Conservation (phyloP, 208 protist species). For the Trypanosoma congolense region DNA sequence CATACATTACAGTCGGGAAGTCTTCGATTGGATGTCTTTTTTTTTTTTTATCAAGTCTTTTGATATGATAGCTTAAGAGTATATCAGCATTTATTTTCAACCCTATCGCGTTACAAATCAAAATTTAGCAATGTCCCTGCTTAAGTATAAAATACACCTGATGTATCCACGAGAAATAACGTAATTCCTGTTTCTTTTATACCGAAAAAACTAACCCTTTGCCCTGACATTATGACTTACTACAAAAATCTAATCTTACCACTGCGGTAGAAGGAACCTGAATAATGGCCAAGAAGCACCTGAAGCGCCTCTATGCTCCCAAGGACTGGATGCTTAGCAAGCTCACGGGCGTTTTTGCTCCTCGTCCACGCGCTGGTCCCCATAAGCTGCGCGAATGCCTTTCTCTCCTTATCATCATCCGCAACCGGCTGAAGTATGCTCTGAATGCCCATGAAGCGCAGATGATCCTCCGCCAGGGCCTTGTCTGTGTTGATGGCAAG, state of each 20-base stretch:
- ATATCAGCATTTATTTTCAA: no score
- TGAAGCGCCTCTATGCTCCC: conserved; percentile 99
- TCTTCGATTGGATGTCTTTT: no score
- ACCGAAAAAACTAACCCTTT: no score
- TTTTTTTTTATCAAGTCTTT: no score
- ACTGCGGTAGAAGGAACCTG: conserved; percentile 10
- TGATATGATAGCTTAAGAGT: no score
- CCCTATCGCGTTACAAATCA: no score
- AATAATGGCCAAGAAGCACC: conserved; percentile 97
- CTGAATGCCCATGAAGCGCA: conserved; percentile 95
- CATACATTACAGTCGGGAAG: no score
- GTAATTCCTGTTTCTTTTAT: no score
- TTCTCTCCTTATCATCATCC: conserved; percentile 83
- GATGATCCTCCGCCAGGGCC: conserved; percentile 95
- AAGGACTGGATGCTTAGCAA: conserved; percentile 99
- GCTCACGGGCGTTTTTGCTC: conserved; percentile 97
- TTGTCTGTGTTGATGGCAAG: conserved; percentile 97
- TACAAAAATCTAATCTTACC: neutral
- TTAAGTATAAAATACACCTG: no score
- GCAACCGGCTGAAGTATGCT: conserved; percentile 96
- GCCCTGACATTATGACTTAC: no score
- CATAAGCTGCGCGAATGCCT: conserved; percentile 95
- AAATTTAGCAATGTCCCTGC: no score
- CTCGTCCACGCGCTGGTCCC: conserved; percentile 94
- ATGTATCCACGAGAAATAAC: no score